Percentiles rank a stretch among this genome's conserved stretches.
Evolutionary conservation across 805 yeast species (phyloP).

Genomic region (Hyphopichia homilentoma): DNA sequence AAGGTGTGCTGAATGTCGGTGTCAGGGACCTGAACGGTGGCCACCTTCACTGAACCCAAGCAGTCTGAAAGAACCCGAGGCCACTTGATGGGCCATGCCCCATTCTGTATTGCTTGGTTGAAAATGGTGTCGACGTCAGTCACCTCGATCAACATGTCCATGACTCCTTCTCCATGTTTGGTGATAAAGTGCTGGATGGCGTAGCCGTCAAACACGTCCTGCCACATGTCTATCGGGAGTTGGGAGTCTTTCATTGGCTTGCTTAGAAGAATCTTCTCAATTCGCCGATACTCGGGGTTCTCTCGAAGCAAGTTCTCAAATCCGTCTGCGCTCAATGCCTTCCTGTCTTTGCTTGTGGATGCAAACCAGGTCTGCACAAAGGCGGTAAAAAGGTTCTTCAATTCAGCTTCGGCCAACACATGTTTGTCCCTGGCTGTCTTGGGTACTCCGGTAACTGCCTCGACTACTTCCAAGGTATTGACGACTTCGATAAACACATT

Average conservation of each 20-base stretch:
- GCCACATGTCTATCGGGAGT: background rate
- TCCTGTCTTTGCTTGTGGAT: too few relatives aligned
- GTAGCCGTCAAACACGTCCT: conserved; percentile 11
- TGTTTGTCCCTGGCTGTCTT: too few relatives aligned
- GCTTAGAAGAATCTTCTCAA: too few relatives aligned
- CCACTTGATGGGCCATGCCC: conserved; percentile 41
- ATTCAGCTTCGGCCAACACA: background rate
- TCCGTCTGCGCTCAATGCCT: background rate
- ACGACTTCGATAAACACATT: conserved; percentile 47
- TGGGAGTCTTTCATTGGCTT: too few relatives aligned
- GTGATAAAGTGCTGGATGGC: conserved; percentile 22
- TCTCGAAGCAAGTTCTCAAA: background rate
- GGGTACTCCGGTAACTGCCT: too few relatives aligned
- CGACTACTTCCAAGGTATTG: conserved; percentile 31
- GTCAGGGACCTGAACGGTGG: conserved; percentile 38
- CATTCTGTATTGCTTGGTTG: conserved; percentile 45
- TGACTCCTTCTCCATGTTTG: conserved; percentile 76
- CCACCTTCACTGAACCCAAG: conserved; percentile 49
- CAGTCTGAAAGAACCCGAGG: conserved; percentile 36
- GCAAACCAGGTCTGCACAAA: background rate
- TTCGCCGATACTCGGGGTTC: background rate
- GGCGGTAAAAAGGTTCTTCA: background rate
- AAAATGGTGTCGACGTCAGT: conserved; percentile 44
- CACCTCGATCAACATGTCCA: conserved; percentile 69
- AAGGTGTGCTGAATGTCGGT: conserved; percentile 73